Conservation (phyloP, 345 rosid genomes). For the Xanthoceras sorbifolium region DNA sequence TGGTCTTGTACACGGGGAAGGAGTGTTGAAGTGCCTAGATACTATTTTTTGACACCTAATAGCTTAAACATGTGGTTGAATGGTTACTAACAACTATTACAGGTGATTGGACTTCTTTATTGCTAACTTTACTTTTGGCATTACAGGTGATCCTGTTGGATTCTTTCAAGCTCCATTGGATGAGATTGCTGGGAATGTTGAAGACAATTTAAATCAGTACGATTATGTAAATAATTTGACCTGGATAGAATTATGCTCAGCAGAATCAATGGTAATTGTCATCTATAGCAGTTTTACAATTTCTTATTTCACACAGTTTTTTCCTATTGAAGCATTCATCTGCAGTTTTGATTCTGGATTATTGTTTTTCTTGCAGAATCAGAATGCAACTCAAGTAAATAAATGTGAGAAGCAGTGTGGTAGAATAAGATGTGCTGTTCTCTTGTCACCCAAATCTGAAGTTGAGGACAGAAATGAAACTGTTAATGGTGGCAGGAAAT, state of each 20-base stretch:
- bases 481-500: conserved; percentile 40
- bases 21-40: not conserved
- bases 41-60: not conserved
- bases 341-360: conserved; percentile 10
- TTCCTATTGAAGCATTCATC: not conserved
- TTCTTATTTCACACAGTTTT: not conserved
- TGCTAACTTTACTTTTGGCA: conserved; percentile 21
- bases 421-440: conserved; percentile 72
- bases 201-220: conserved; percentile 40
- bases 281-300: not conserved
- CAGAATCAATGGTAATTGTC: conserved; percentile 48
- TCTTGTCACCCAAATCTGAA: conserved; percentile 59
- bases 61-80: too few relatives aligned
- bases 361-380: conserved; percentile 45
- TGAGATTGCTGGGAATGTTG: conserved; percentile 53
- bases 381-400: conserved; percentile 47
- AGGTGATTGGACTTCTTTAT: not conserved
- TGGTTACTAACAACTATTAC: not conserved
- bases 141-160: conserved; percentile 77
- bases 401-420: conserved; percentile 41
- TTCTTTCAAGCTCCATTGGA: conserved; percentile 68
- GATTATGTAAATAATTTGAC: conserved; percentile 53
- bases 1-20: not conserved
- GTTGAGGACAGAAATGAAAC: conserved; percentile 44
- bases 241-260: conserved; percentile 69